Evolutionary conservation across 2,329 filamentous ascomycete species (phyloP).

Genomic region (Exophiala mesophila): DNA sequence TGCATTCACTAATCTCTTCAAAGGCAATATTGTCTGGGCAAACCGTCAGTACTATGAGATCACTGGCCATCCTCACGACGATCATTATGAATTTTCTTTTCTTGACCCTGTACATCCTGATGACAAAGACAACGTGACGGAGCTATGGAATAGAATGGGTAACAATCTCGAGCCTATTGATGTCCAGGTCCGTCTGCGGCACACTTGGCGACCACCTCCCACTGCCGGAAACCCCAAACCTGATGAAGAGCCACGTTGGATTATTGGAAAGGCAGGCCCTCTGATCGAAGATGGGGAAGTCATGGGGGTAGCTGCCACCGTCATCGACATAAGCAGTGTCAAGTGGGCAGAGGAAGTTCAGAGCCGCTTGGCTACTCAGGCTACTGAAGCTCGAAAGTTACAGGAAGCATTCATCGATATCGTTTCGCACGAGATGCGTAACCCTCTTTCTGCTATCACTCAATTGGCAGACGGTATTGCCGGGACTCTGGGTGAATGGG

Average conservation of each 20-base stretch:
- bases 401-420: slow-evolving; percentile 81
- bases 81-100: slow-evolving; percentile 19
- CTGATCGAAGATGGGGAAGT: slow-evolving; percentile 27
- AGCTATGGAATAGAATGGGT: slow-evolving; percentile 6
- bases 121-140: slow-evolving; percentile 7
- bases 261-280: slow-evolving; percentile 17
- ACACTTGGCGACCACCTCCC: slow-evolving; percentile 18
- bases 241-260: slow-evolving; percentile 16
- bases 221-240: slow-evolving; percentile 12
- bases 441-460: slow-evolving; percentile 54
- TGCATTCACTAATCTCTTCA: background rate
- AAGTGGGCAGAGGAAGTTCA: slow-evolving; percentile 29
- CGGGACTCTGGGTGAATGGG: background rate
- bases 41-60: slow-evolving; percentile 23
- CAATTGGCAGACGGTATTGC: slow-evolving; percentile 55
- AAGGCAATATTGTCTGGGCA: slow-evolving; percentile 17
- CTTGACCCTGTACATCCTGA: slow-evolving; percentile 16
- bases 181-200: slow-evolving; percentile 14
- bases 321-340: slow-evolving; percentile 34
- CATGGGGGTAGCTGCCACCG: slow-evolving; percentile 33
- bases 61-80: slow-evolving; percentile 16
- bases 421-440: slow-evolving; percentile 53
- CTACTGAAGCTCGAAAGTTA: slow-evolving; percentile 21
- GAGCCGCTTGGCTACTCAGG: slow-evolving; percentile 37
- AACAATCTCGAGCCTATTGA: slow-evolving; percentile 5